Evolutionary conservation across 176 grass and related monocot genomes (phyloP).

Genomic region (Eragrostis curvula): DNA sequence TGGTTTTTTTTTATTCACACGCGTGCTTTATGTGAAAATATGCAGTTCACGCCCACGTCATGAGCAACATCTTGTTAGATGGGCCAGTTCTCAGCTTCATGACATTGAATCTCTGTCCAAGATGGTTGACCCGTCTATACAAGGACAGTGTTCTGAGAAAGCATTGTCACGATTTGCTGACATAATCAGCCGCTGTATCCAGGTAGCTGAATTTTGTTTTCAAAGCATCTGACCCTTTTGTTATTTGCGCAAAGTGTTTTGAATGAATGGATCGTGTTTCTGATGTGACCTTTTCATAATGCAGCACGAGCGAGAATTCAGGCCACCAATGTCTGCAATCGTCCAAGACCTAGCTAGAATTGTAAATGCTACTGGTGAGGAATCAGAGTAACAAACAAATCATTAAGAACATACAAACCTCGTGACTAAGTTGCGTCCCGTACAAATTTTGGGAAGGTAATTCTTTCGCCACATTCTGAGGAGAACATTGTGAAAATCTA

Average conservation of each 20-base stretch:
- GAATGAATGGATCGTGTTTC: neutral
- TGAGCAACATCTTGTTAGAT: slow-evolving; percentile 96
- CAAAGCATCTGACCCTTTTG: neutral
- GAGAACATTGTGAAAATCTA: slow-evolving; percentile 10
- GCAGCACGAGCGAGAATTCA: slow-evolving; percentile 81
- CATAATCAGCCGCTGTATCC: slow-evolving; percentile 94
- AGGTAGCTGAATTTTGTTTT: slow-evolving; percentile 51
- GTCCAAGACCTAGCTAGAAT: slow-evolving; percentile 81
- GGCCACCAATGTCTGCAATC: slow-evolving; percentile 85
- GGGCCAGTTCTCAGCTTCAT: slow-evolving; percentile 89
- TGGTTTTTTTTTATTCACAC: slow-evolving; percentile 4
- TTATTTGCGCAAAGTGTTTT: neutral
- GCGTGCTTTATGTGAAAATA: slow-evolving; percentile 25
- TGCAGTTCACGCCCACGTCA: slow-evolving; percentile 75
- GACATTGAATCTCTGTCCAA: slow-evolving; percentile 83
- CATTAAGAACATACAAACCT: slow-evolving; percentile 8
- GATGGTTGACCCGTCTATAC: slow-evolving; percentile 85
- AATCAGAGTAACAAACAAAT: slow-evolving; percentile 52
- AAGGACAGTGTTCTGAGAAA: slow-evolving; percentile 79
- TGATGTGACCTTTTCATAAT: slow-evolving; percentile 40
- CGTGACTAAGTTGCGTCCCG: neutral
- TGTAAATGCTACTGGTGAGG: slow-evolving; percentile 62
- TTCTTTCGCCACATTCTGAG: slow-evolving; percentile 18
- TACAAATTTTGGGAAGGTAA: slow-evolving; percentile 41
- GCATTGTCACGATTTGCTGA: slow-evolving; percentile 91